Evolutionary conservation across 441 rosid species (phyloP), one percentile per base, ranked within the genome.

Genomic region (Populus hybrid): DNA sequence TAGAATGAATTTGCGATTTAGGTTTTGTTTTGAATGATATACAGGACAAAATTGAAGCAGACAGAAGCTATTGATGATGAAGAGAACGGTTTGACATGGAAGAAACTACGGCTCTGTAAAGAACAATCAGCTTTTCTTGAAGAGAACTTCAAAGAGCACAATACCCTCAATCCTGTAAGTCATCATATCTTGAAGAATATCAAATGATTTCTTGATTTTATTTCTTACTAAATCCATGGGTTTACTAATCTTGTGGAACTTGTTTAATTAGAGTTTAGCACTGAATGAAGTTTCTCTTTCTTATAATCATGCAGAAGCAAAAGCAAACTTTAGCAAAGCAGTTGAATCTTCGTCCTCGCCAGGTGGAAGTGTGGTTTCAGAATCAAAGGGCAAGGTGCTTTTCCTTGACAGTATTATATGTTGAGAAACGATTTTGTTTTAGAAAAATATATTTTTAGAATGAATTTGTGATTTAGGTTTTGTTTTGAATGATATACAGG

Each of bases 301-400:
- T 67, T 54, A 1, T 0, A 30, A 24, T 42, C 77, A 57, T 76
- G 75, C 88, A 95, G 99, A 95, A 93, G 81, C 95, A 95, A 73
- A 95, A 95, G 88, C 88, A 89, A 23, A 95, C 90, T 2, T 73
- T 95, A 84, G 99, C 98, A 3, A 93, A 92, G 70, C 97, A 93
- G 72, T 81, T 95, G 87, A 93, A 90, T 85, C 98, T 95, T 65
- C 96, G 99, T 30, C 98, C 99, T 70, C 90, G 99, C 30, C 99
- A 93, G 70, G 96, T 95, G n/a, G 99, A 95, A 85, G 99, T 95
- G 10, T 95, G 99, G 99, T 95, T 95, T 79, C 99, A 95, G 69
- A 95, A 95, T 82, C 82, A 98, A 80, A 85, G 99, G 84, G 99
- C 99, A 69, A 93, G 99, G 99, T 93, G 83, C 26, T 11, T 65